phyloP scores from a whole-genome alignment of 345 rosid species.

The Aethionema arabicum region DNA sequence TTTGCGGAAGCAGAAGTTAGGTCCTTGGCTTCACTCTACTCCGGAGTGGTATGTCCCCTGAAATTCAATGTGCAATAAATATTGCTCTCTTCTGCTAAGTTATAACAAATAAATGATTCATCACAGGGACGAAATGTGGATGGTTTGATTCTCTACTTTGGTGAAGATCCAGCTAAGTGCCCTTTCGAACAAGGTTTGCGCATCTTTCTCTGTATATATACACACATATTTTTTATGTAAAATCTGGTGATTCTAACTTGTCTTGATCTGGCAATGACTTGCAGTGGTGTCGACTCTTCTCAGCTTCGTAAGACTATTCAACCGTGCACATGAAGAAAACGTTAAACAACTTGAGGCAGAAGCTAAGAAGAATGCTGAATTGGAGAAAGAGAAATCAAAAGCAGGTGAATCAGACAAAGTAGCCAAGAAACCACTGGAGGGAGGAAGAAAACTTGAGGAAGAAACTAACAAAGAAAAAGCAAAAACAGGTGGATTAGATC shows the following conservation, averaged over 20 bases:
- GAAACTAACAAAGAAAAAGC: constrained; percentile 17
- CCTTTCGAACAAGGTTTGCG: constrained; percentile 85
- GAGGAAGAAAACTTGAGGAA: neutral
- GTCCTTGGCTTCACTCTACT: constrained; percentile 73
- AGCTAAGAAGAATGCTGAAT: constrained; percentile 58
- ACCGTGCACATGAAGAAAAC: constrained; percentile 77
- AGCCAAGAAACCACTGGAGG: constrained; percentile 28
- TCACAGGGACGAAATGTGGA: constrained; percentile 84
- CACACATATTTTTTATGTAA: neutral
- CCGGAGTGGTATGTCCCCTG: constrained; percentile 67
- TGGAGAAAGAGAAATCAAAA: constrained; percentile 50
- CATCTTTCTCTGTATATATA: constrained; percentile 2
- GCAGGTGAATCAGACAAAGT: constrained; percentile 42
- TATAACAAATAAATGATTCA: constrained; percentile 9
- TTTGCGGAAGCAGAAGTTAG: constrained; percentile 87
- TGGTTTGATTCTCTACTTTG: constrained; percentile 85
- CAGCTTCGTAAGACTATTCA: constrained; percentile 76
- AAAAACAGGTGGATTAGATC: constrained; percentile 22
- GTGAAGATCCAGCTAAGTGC: constrained; percentile 93
- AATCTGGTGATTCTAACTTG: neutral
- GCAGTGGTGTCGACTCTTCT: constrained; percentile 75
- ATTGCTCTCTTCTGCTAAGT: constrained; percentile 2
- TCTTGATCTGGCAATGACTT: constrained; percentile 23
- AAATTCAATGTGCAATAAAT: constrained; percentile 5
- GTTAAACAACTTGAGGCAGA: constrained; percentile 70